phyloP scores from a whole-genome alignment of 495 filamentous ascomycete genomes.

The Neurospora sublineolata region DNA sequence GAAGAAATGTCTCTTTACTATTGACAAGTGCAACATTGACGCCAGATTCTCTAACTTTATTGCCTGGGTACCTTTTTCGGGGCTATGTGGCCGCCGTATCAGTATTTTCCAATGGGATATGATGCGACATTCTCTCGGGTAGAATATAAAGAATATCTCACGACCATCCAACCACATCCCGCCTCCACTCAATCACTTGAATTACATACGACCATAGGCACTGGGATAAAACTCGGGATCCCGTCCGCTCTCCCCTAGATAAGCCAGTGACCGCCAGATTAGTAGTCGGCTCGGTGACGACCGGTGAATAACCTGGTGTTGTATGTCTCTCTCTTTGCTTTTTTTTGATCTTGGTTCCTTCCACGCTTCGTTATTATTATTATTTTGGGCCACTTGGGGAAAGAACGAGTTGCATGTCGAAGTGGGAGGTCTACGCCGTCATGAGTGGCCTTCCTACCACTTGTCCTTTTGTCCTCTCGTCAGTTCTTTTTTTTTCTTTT shows the following conservation, averaged over 20 bases:
- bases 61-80: too few species aligned
- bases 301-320: neutral
- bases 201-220: neutral
- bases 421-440: neutral
- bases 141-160: neutral
- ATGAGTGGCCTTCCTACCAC: too few species aligned
- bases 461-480: too few species aligned
- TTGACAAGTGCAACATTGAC: too few species aligned
- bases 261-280: conserved; percentile 11
- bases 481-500: too few species aligned
- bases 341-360: neutral
- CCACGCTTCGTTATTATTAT: neutral
- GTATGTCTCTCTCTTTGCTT: neutral
- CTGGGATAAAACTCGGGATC: conserved; percentile 29
- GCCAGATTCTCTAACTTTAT: too few species aligned
- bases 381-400: too few species aligned
- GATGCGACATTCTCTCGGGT: neutral
- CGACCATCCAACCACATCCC: neutral
- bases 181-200: neutral
- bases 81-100: too few species aligned
- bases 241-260: conserved; percentile 42
- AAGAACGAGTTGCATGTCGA: neutral
- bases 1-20: too few species aligned
- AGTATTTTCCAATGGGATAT: too few species aligned
- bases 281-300: neutral